These are phyloP conservation scores for Pichia sp. DNA, from an alignment of 1,139 yeast species.

Conservation along the genomic window DNA sequence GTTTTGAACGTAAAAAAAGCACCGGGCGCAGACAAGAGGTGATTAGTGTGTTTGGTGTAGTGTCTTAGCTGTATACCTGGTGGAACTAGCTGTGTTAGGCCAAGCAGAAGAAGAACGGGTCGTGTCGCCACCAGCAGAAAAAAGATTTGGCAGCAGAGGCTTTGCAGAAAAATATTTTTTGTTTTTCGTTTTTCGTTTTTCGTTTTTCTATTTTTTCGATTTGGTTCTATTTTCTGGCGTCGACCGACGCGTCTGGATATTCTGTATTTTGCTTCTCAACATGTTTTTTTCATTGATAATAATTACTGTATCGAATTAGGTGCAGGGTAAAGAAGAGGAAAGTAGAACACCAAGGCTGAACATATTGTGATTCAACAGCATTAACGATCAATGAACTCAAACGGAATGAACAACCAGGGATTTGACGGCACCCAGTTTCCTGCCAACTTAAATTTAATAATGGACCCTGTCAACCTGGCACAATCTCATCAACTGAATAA, in stretches of 20 bases:
- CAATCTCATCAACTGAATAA: not conserved
- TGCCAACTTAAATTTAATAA: not conserved
- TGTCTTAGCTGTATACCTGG: not conserved
- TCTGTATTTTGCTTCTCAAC: conserved; percentile 1
- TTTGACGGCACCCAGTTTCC: conserved; percentile 3
- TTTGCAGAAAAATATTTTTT: not conserved
- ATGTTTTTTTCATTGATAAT: not conserved
- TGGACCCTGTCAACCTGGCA: conserved; percentile 1
- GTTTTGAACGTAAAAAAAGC: not conserved
- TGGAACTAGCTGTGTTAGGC: not conserved
- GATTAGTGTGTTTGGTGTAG: not conserved
- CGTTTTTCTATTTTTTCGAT: no score
- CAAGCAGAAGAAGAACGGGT: not conserved
- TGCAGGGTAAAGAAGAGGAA: no score
- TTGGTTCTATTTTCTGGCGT: not conserved
- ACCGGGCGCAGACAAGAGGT: not conserved
- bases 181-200: no score
- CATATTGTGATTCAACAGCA: not conserved
- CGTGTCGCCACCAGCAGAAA: not conserved
- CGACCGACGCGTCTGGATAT: not conserved
- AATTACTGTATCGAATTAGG: no score
- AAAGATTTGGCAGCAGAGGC: not conserved
- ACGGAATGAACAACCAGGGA: not conserved
- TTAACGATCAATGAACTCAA: not conserved
- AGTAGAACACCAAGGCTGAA: not conserved